Evolutionary conservation across 768 basidiomycete species (phyloP).

Genomic region (Dentipellis fragilis): DNA sequence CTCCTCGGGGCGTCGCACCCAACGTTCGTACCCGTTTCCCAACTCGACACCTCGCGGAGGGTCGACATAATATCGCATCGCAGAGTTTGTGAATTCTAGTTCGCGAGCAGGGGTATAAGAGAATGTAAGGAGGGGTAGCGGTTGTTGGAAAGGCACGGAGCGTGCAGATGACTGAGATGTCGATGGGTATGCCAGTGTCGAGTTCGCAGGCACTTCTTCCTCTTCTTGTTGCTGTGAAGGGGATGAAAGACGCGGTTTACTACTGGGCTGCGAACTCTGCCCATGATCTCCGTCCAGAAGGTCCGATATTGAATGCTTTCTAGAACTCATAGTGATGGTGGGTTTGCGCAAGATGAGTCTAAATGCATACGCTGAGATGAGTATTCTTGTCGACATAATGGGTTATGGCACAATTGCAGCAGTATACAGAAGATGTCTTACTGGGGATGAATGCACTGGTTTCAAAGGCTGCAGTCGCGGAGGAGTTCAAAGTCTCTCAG

Average conservation of each 20-base stretch:
- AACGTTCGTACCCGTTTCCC: constrained; percentile 60
- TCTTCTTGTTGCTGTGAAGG: not conserved
- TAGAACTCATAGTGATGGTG: constrained; percentile 1
- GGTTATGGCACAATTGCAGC: too few relatives aligned
- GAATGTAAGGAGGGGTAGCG: constrained; percentile 58
- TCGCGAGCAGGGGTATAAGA: constrained; percentile 51
- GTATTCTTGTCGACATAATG: too few relatives aligned
- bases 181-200: constrained; percentile 15
- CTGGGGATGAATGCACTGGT: too few relatives aligned
- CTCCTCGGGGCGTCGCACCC: constrained; percentile 58
- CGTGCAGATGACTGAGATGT: constrained; percentile 7
- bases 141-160: constrained; percentile 52
- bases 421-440: too few relatives aligned
- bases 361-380: too few relatives aligned
- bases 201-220: not conserved
- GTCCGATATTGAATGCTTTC: constrained; percentile 6
- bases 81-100: constrained; percentile 57
- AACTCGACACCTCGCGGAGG: constrained; percentile 62
- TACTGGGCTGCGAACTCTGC: too few relatives aligned
- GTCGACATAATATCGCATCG: constrained; percentile 59
- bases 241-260: not conserved
- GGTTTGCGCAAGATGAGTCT: too few relatives aligned
- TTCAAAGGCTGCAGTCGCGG: too few relatives aligned
- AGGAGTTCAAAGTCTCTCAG: too few relatives aligned
- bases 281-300: not conserved